Evolutionary conservation across 371 early-diverging fungal genomes (phyloP).

Genomic region (Mortierella polycephala): DNA sequence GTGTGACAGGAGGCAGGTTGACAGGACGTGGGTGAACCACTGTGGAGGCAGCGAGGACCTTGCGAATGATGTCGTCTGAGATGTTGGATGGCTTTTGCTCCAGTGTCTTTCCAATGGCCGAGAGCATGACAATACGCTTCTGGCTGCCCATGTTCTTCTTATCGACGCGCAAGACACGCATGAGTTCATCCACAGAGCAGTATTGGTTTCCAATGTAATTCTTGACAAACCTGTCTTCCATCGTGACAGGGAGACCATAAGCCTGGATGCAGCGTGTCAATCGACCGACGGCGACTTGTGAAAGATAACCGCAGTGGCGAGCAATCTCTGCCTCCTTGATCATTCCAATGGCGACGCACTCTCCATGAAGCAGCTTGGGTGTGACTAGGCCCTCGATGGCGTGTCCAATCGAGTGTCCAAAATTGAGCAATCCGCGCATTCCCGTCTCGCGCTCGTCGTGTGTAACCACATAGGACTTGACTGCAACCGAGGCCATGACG

Average conservation of each 20-base stretch:
- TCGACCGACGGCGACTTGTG: conserved; percentile 91
- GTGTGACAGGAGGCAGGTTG: conserved; percentile 64
- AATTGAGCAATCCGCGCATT: conserved; percentile 94
- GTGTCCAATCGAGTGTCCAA: conserved; percentile 97
- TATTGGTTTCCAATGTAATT: conserved; percentile 71
- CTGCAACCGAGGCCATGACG: conserved; percentile 87
- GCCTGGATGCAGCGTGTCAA: conserved; percentile 86
- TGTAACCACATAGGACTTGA: conserved; percentile 96
- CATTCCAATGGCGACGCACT: conserved; percentile 96
- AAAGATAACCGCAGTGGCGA: conserved; percentile 86
- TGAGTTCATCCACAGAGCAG: conserved; percentile 81
- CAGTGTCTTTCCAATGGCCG: conserved; percentile 84
- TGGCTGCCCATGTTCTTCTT: conserved; percentile 95
- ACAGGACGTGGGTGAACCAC: conserved; percentile 71
- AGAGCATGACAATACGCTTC: conserved; percentile 93
- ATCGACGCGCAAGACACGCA: conserved; percentile 94
- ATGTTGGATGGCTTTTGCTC: conserved; percentile 88
- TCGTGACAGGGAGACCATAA: conserved; percentile 88
- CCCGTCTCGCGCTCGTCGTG: conserved; percentile 96
- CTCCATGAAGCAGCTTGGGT: conserved; percentile 94
- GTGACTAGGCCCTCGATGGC: conserved; percentile 95
- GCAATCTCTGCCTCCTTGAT: conserved; percentile 95
- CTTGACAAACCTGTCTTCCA: conserved; percentile 82
- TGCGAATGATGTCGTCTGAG: conserved; percentile 83
- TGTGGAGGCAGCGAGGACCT: conserved; percentile 83